Percentiles rank a stretch among this genome's conserved stretches.
Evolutionary conservation across 2,329 filamentous ascomycete species (phyloP).

Genomic region (Beauveria varroae): DNA sequence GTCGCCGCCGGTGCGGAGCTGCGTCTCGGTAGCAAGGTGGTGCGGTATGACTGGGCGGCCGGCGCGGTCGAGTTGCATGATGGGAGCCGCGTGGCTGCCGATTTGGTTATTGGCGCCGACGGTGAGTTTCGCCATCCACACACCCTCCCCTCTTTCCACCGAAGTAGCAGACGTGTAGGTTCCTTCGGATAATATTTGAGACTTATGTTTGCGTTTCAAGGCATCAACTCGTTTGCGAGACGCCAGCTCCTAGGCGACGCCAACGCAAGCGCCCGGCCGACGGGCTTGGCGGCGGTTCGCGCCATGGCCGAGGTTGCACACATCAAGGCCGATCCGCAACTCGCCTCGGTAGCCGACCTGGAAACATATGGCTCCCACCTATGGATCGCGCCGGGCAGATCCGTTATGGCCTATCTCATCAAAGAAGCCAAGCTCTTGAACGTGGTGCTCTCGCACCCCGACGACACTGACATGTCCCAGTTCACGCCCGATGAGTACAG

Average conservation of each 20-base stretch:
- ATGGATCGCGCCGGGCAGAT: conserved; percentile 32
- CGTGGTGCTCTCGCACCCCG: conserved; percentile 35
- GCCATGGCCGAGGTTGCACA: conserved; percentile 29
- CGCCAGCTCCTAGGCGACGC: conserved; percentile 14
- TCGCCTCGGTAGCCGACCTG: conserved; percentile 27
- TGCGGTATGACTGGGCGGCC: conserved; percentile 16
- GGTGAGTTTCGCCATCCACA: conserved; percentile 15
- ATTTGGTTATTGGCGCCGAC: conserved; percentile 29
- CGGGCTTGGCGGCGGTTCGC: conserved; percentile 34
- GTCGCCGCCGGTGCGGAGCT: conserved; percentile 20
- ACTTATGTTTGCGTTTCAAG: neutral
- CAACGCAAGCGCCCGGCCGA: conserved; percentile 15
- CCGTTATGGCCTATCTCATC: conserved; percentile 38
- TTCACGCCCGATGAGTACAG: conserved; percentile 10
- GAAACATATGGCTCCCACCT: conserved; percentile 10
- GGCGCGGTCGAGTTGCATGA: conserved; percentile 17
- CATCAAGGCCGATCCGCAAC: conserved; percentile 26
- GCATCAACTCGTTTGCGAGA: conserved; percentile 22
- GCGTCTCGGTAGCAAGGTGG: conserved; percentile 18
- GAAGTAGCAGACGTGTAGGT: too few species aligned
- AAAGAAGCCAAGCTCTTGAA: conserved; percentile 33
- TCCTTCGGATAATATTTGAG: too few species aligned
- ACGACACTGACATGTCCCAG: conserved; percentile 17
- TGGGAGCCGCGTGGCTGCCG: conserved; percentile 19
- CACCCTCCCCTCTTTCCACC: too few species aligned